phyloP scores from a whole-genome alignment of 352 stramenopile species.

The Pythium grandisporangium region DNA sequence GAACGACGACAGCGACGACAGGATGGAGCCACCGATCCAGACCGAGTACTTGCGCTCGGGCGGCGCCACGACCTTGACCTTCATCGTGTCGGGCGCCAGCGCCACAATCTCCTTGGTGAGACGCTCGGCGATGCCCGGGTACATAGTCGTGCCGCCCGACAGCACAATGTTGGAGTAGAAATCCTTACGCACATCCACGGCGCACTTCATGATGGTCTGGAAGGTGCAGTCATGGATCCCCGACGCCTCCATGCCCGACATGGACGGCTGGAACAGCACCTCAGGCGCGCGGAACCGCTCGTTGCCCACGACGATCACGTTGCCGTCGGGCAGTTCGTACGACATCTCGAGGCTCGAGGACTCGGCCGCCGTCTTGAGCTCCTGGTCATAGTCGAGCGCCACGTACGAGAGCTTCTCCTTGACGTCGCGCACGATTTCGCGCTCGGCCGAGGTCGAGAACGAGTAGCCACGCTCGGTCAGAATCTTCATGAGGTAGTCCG shows the following conservation, averaged over 20 bases:
- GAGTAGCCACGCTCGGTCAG: slow-evolving; percentile 91
- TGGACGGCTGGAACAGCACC: slow-evolving; percentile 90
- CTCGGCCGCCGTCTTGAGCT: slow-evolving; percentile 81
- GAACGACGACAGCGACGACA: slow-evolving; percentile 94
- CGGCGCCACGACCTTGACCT: slow-evolving; percentile 92
- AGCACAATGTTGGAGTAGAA: slow-evolving; percentile 94
- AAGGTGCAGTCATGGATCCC: slow-evolving; percentile 60
- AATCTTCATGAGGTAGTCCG: slow-evolving; percentile 96
- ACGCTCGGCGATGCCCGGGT: slow-evolving; percentile 85
- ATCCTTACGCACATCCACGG: slow-evolving; percentile 84
- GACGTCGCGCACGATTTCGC: slow-evolving; percentile 94
- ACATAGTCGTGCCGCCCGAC: slow-evolving; percentile 91
- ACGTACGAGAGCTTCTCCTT: slow-evolving; percentile 98
- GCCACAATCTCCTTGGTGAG: slow-evolving; percentile 88
- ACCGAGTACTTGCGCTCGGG: slow-evolving; percentile 90
- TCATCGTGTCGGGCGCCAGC: slow-evolving; percentile 85
- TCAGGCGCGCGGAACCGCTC: slow-evolving; percentile 88
- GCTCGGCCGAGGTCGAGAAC: slow-evolving; percentile 91
- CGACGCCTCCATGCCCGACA: slow-evolving; percentile 81
- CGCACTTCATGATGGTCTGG: slow-evolving; percentile 71
- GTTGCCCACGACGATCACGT: slow-evolving; percentile 93
- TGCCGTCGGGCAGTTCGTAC: slow-evolving; percentile 92
- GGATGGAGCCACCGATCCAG: slow-evolving; percentile 94
- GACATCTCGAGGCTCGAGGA: slow-evolving; percentile 78
- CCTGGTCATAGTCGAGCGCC: slow-evolving; percentile 85